Evolutionary conservation across 1,284 basidiomycete genomes (phyloP), one percentile per base, ranked within the genome.

Genomic region (Rhodotorula sp.): DNA sequence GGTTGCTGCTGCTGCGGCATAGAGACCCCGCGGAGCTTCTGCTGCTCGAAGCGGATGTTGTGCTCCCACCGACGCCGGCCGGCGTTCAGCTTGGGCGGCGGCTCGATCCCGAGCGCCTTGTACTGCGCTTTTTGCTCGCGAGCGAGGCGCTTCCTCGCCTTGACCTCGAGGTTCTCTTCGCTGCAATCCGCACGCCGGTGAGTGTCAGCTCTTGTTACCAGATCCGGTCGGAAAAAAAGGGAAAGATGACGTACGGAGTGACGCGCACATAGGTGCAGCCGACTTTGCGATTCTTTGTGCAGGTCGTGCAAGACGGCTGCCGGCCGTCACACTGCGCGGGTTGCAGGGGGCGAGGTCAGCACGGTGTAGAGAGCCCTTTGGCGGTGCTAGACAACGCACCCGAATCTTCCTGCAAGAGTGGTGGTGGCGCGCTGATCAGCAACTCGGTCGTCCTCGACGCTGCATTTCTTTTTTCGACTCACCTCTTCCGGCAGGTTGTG

Each of bases 111-210:
- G 43, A 26, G 10, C 18, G 50, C 38, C 34, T n/a, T 18, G 28
- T 48, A 23, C 31, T 38, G 55, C 31, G 58, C 56, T 23, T 66
- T 66, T 19, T 58, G 64, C 57, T 54, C 49, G 34, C 45, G 59
- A 26, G 57, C 57, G 48, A 38, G 47, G 31, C 58, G 57, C 58
- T 66, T 66, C n/a, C 50, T 50, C 57, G 43, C 58, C 57, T 66
- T 66, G 58, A 66, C 58, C 31, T 59, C 64, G 23, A 21, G 23
- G 64, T 66, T 66, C 64, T 66, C 64, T 43, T 66, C 64, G 26
- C 64, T 66, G 60, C 10, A 10, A 43, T 43, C 38, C 38, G 38
- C 38, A 43, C 38, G 8, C 2, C 38, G 38, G 10, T 43, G 38
- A 12, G 38, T 10, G 38, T 43, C 38, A 43, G 38, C 38, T 43